phyloP scores from a whole-genome alignment of 2,329 filamentous ascomycete genomes.

The Corinectria fuckeliana region DNA sequence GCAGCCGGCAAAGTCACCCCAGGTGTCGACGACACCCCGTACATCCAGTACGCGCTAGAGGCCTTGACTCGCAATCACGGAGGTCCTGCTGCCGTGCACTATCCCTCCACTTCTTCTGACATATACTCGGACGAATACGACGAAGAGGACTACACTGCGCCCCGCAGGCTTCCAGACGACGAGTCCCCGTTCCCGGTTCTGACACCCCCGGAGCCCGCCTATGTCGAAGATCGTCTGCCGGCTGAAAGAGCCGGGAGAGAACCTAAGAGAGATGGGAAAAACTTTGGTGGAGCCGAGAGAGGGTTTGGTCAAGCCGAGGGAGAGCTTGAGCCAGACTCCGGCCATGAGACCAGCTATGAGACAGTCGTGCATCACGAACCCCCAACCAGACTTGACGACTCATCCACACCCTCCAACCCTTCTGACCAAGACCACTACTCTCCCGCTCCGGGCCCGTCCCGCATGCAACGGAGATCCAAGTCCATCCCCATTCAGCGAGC shows the following conservation, averaged over 20 bases:
- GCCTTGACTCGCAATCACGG: slow-evolving; percentile 80
- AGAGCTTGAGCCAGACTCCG: not conserved
- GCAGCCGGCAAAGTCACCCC: slow-evolving; percentile 68
- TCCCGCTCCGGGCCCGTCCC: slow-evolving; percentile 27
- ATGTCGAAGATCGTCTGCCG: slow-evolving; percentile 38
- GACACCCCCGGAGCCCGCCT: slow-evolving; percentile 36
- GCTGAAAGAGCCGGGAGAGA: slow-evolving; percentile 14
- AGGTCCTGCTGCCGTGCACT: slow-evolving; percentile 59
- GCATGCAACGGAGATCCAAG: slow-evolving; percentile 43
- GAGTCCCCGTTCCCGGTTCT: slow-evolving; percentile 28
- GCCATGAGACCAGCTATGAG: slow-evolving; percentile 31
- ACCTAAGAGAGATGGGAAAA: slow-evolving; percentile 1
- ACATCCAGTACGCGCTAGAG: slow-evolving; percentile 88
- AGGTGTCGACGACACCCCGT: slow-evolving; percentile 82
- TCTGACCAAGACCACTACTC: slow-evolving; percentile 21
- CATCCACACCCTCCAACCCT: slow-evolving; percentile 25
- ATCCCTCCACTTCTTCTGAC: slow-evolving; percentile 51
- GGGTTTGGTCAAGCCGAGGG: not conserved
- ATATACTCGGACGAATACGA: slow-evolving; percentile 33
- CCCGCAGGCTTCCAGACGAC: slow-evolving; percentile 27
- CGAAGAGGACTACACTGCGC: slow-evolving; percentile 37
- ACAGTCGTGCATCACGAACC: slow-evolving; percentile 28
- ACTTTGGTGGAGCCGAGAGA: not conserved
- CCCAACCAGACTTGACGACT: slow-evolving; percentile 12
- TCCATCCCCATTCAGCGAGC: slow-evolving; percentile 47